Percentiles rank a stretch among this genome's conserved stretches.
phyloP scores from a whole-genome alignment of 371 early-diverging fungal species.

The Mucor plumbeus region DNA sequence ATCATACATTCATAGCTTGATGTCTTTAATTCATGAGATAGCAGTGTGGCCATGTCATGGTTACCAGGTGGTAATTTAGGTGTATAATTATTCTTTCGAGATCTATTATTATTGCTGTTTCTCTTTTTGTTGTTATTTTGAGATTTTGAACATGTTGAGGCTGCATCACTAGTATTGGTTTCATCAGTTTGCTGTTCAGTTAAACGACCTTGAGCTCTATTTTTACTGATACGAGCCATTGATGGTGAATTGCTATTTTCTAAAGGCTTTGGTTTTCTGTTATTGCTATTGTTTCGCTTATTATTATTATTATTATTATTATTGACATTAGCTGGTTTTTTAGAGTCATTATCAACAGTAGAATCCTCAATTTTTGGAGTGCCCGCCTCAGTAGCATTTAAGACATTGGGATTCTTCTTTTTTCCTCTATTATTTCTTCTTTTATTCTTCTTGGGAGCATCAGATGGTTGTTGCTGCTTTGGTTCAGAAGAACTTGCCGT shows the following conservation, averaged over 20 bases:
- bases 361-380: not conserved
- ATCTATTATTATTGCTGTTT: constrained; percentile 14
- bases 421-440: constrained; percentile 15
- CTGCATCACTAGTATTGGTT: not conserved
- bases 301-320: not conserved
- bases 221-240: constrained; percentile 29
- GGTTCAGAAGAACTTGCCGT: constrained; percentile 6
- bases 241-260: not conserved
- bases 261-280: not conserved
- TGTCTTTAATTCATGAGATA: constrained; percentile 67
- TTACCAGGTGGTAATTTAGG: constrained; percentile 27
- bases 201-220: constrained; percentile 46
- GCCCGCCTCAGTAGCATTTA: constrained; percentile 22
- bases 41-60: constrained; percentile 63
- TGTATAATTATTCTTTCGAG: constrained; percentile 12
- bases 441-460: constrained; percentile 16
- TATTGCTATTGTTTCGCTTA: not conserved
- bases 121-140: constrained; percentile 10
- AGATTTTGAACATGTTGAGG: not conserved
- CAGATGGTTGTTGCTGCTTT: not conserved
- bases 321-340: not conserved
- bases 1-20: constrained; percentile 93
- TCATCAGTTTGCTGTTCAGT: constrained; percentile 19
- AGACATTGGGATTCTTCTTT: constrained; percentile 20
- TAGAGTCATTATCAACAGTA: not conserved